Evolutionary conservation across 176 grass and related monocot genomes (phyloP), one percentile per base, ranked within the genome.

Genomic region (Panicum miliaceum): DNA sequence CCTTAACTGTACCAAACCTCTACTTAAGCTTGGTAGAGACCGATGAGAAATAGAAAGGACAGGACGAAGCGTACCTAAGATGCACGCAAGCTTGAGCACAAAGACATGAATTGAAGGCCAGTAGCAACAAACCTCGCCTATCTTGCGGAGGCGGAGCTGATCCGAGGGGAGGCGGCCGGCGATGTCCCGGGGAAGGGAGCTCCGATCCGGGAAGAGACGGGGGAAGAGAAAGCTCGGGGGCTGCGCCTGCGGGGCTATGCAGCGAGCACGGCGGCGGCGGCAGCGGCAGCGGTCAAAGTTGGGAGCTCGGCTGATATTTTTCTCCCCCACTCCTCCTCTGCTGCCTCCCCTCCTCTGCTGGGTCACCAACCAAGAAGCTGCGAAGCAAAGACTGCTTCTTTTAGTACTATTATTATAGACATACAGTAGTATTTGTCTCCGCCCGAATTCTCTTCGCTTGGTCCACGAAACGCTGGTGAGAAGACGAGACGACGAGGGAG

Each of bases 291-390:
- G 27, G 71, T 87, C 86, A 77, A 82, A 76, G 50, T 27, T n/a
- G 0, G 63, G 71, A 61, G 52, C 37, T 68, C 36, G 63, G 11
- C 32, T 72, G 22, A 52, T 52, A 38, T 62, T 64, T 52, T 50
- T 26, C 27, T 32, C 35, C 48, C 11, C 51, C 34, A 3, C 56
- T 12, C n/a, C 8, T 2, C n/a, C 7, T 8, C 52, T 8, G n/a
- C 12, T 22, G 19, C 8, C 37, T 52, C 71, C 0, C 9, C 15
- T 35, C 63, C 12, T 47, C 53, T 13, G 70, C 43, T 8, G 45
- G 2, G 45, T 64, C 78, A 87, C 70, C 85, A 68, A 76, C 78
- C 40, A 23, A 68, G 75, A 86, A 86, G 68, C 40, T 38, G 19
- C 47, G 0, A 15, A 57, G 61, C 11, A 43, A 57, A 76, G 60